Base-by-base conservation (phyloP, 2,329 filamentous ascomycete genomes). In the Cercospora sesami region DNA sequence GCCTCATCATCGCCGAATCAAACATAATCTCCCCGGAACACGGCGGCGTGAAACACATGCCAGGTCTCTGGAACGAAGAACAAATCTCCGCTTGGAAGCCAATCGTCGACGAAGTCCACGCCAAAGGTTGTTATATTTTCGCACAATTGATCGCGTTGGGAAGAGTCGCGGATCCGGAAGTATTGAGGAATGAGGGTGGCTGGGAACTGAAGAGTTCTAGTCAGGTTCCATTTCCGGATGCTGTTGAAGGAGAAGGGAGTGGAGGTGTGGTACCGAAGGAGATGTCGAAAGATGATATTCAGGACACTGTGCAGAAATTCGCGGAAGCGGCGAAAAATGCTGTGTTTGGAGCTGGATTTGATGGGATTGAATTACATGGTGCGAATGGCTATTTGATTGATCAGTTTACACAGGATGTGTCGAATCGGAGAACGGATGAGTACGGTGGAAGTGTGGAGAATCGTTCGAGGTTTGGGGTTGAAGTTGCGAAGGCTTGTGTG, bases 321-420 rank as follows among this genome's bases (percentile, higher is more conserved):
- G 80, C 78, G 9, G 71, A 77, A 45, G 81, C 79, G 4, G 80
- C 83, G 0, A 79, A 79, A 67, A 80, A 80, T 58, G 79, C 81
- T 1, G 73, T 83, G 6, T 77, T 78, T 48, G 85, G 83, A 12
- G 66, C 62, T 7, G 86, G 85, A 0, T 86, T 87, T 68, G 89
- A 91, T 74, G 86, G 86, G 2, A 83, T 91, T 28, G 89, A 82
- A 65, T 75, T 82, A n/a, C 80, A 82, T 69, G 81, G 74, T 51
- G 76, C 73, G 14, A 75, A 74, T 64, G 73, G 75, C 12, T 92
- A 91, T 73, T 81, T 92, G 0, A 76, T 90, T 5, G 84, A 85
- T 65, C 84, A 89, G 71, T 92, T 91, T 76, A 79, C 90, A 36
- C 88, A 86, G 69, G 82, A 84, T 65, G 82, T 77, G 8, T 78